Evolutionary conservation across 2,329 filamentous ascomycete species (phyloP).

Genomic region (Plectosphaerella cucumerina): DNA sequence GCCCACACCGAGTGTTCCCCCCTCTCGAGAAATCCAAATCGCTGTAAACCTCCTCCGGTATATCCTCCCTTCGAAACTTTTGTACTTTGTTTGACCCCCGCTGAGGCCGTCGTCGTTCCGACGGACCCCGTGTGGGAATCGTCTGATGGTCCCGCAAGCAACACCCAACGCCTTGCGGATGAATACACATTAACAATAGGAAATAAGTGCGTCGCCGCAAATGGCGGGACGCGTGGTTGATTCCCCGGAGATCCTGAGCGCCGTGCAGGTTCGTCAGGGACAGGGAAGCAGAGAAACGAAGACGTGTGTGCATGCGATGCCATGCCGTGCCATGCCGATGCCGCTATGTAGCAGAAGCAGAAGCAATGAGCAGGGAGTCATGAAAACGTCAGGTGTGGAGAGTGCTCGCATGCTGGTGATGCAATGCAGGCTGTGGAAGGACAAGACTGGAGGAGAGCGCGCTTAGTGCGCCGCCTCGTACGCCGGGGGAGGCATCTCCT

Average conservation of each 20-base stretch:
- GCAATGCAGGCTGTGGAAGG: too few species aligned
- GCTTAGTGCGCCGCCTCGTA: slow-evolving; percentile 49
- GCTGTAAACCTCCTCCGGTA: slow-evolving; percentile 4
- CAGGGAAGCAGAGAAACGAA: not conserved
- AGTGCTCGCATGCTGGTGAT: too few species aligned
- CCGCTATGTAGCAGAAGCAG: slow-evolving; percentile 1
- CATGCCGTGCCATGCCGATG: slow-evolving; percentile 2
- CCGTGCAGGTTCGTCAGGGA: slow-evolving; percentile 6
- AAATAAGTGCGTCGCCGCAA: not conserved
- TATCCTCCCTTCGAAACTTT: slow-evolving; percentile 1
- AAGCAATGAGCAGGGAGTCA: slow-evolving; percentile 4
- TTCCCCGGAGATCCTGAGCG: not conserved
- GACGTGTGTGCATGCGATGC: not conserved
- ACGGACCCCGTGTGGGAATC: slow-evolving; percentile 4
- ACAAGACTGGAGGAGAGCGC: too few species aligned
- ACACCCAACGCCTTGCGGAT: slow-evolving; percentile 11
- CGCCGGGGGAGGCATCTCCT: slow-evolving; percentile 57
- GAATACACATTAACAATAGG: slow-evolving; percentile 12
- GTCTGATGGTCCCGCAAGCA: not conserved
- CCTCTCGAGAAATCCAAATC: not conserved
- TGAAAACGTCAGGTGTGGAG: not conserved
- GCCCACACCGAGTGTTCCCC: too few species aligned
- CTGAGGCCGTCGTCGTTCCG: not conserved
- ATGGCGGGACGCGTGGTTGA: too few species aligned
- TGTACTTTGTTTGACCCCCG: not conserved